Evolutionary conservation across 257 asterid species (phyloP).

Genomic region (Plantago elongata): DNA sequence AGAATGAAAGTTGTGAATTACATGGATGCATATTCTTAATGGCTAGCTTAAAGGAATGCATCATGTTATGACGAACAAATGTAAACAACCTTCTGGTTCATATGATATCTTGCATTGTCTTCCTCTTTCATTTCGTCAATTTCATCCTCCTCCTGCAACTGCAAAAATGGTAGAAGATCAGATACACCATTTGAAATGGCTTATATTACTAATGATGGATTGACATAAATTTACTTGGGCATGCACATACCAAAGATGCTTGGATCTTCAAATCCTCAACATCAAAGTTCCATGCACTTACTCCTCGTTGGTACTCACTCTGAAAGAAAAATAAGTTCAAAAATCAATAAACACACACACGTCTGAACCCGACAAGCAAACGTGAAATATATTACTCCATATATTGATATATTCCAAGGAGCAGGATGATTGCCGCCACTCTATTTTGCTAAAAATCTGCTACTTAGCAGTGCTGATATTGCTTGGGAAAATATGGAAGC

Average conservation of each 20-base stretch:
- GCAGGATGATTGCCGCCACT: neutral
- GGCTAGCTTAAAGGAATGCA: neutral
- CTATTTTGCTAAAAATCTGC: conserved; percentile 4
- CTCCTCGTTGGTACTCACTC: conserved; percentile 99
- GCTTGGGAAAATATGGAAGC: too few species aligned
- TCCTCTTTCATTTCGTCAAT: conserved; percentile 69
- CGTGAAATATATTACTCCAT: neutral
- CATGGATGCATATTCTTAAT: conserved; percentile 8
- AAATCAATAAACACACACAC: conserved; percentile 12
- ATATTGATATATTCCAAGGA: conserved; percentile 9
- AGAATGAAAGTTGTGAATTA: conserved; percentile 11
- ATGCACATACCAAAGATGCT: conserved; percentile 77
- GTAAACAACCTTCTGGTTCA: conserved; percentile 44
- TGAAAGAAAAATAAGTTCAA: conserved; percentile 31
- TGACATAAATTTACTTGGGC: conserved; percentile 11
- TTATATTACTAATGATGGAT: neutral
- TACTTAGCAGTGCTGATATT: neutral
- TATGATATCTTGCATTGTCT: conserved; percentile 36
- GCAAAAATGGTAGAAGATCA: conserved; percentile 28
- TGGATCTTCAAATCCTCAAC: conserved; percentile 88
- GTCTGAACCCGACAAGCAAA: too few species aligned
- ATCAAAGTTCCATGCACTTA: conserved; percentile 98
- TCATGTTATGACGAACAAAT: conserved; percentile 4
- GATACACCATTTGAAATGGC: conserved; percentile 15
- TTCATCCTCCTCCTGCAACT: conserved; percentile 88